Percentiles rank a stretch among this genome's conserved stretches.
These are phyloP conservation scores for Corrigiola litoralis DNA, from an alignment of 179 eudicot species.

Conservation along the genomic window DNA sequence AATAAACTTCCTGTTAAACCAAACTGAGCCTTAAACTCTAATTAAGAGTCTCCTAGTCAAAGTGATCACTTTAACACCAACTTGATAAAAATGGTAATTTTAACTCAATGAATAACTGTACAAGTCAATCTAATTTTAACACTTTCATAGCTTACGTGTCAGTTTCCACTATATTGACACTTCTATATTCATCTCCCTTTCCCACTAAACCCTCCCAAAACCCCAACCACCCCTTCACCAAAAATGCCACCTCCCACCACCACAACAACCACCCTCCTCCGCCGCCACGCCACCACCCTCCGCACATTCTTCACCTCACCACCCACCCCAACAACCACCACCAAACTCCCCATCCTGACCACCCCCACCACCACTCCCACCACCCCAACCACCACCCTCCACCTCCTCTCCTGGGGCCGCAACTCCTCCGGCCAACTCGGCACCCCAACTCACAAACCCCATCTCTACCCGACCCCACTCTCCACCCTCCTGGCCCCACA, in stretches of 20 bases:
- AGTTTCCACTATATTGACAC: too few relatives aligned
- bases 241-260: conserved; percentile 18
- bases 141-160: too few relatives aligned
- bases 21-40: too few relatives aligned
- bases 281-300: conserved; percentile 16
- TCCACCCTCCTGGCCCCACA: conserved; percentile 48
- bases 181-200: too few relatives aligned
- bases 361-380: conserved; percentile 11
- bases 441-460: conserved; percentile 42
- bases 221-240: conserved; percentile 6
- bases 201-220: conserved; percentile 11
- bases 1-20: too few relatives aligned
- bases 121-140: too few relatives aligned
- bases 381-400: conserved; percentile 25
- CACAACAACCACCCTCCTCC: conserved; percentile 15
- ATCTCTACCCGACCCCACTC: conserved; percentile 56
- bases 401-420: conserved; percentile 84
- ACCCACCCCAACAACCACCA: conserved; percentile 10
- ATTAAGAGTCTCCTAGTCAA: too few relatives aligned
- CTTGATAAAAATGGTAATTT: too few relatives aligned
- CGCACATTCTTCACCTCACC: conserved; percentile 28
- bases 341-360: conserved; percentile 28
- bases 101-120: too few relatives aligned
- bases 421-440: conserved; percentile 95
- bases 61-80: too few relatives aligned